These are phyloP conservation scores for Chenopodium suecicum DNA, from an alignment of 148 eudicot species.

Conservation along the genomic window DNA sequence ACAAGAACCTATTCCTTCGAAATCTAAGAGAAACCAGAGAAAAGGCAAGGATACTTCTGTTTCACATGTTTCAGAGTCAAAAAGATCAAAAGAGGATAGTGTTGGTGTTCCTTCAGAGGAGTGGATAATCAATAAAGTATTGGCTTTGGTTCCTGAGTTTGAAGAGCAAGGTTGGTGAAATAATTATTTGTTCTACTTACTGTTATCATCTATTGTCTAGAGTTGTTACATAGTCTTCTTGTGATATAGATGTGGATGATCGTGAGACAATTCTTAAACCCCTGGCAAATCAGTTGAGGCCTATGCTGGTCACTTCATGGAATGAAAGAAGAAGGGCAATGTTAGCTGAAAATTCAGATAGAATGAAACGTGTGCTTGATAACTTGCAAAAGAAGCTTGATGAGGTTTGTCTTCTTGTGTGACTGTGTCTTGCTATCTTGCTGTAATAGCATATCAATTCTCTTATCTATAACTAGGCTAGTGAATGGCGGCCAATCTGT, in stretches of 20 bases:
- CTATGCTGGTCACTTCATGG: conserved; percentile 78
- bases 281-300: conserved; percentile 77
- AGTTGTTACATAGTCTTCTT: conserved; percentile 12
- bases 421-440: conserved; percentile 1
- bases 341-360: conserved; percentile 77
- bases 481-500: conserved; percentile 8
- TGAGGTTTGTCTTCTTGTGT: conserved; percentile 54
- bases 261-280: conserved; percentile 74
- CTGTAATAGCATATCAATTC: not conserved
- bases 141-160: conserved; percentile 69
- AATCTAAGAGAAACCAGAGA: conserved; percentile 81
- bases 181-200: conserved; percentile 16
- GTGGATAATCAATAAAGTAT: conserved; percentile 60
- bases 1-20: conserved; percentile 58
- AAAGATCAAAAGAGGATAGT: conserved; percentile 49
- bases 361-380: conserved; percentile 63
- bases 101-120: conserved; percentile 63
- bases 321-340: conserved; percentile 72
- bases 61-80: conserved; percentile 52
- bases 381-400: conserved; percentile 81
- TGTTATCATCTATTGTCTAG: not conserved
- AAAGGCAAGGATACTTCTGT: conserved; percentile 67
- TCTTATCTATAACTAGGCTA: not conserved
- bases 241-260: conserved; percentile 60
- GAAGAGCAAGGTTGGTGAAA: conserved; percentile 74